Evolutionary conservation across 2,329 filamentous ascomycete species (phyloP), one percentile per base, ranked within the genome.

Genomic region (Calonectria pseudoturangicola): DNA sequence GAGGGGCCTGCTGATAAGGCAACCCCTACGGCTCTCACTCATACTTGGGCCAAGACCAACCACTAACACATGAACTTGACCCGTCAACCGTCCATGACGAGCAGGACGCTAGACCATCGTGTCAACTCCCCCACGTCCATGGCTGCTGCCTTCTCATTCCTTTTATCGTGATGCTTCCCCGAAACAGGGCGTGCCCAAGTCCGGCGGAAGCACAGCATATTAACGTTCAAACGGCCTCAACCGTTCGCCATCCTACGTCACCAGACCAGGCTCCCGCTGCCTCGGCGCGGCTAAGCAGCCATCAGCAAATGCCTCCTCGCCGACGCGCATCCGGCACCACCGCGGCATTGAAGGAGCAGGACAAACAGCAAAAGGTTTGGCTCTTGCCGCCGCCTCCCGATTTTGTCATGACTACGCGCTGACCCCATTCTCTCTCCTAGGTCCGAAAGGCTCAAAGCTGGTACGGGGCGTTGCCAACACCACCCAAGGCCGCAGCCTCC

Each of bases 381-480:
- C 43, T 33, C 15, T 13, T 21, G 6, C 10, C 47, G 6, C 13
- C n/a, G 18, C 15, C 39, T 4, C 41, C 30, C 21, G 21, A 15
- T 54, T 50, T 58, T 25, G 4, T 18, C 15, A 50, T 28, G 21
- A 30, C 21, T n/a, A 13, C 65, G 43, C 6, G 27, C 28, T 56
- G 21, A 48, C 58, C 15, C 62, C 18, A n/a, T 62, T 43, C 47
- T 16, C 58, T 18, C 27, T 60, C 27, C 41, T 76, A 91, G 89
- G 82, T 88, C 45, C 87, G 86, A 72, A 90, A 90, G 79, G 83
- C 87, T 10, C 85, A 85, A 60, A 92, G 90, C 80, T 93, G 91
- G 91, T 92, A 92, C 81, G 89, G 90, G 66, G 90, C 91, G 21
- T 92, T 89, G 89, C 88, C 90, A 21, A 85, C 88, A 73, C 81